Conservation (phyloP, 306 rosid species). For the Mimosa bimucronata region DNA sequence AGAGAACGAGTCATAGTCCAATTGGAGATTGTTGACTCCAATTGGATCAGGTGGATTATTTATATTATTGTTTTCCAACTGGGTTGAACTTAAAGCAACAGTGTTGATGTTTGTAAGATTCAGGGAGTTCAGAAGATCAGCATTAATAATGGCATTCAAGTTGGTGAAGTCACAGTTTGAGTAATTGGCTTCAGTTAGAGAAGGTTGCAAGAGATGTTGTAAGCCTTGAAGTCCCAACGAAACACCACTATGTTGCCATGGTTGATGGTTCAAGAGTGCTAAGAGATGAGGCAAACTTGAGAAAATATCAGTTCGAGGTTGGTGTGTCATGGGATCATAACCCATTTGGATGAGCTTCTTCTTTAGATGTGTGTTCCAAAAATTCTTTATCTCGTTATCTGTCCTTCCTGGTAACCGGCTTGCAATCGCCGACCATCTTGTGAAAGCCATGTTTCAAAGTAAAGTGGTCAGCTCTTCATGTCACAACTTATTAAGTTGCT, state of each 20-base stretch:
- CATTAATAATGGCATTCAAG: slow-evolving; percentile 38
- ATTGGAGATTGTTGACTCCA: slow-evolving; percentile 29
- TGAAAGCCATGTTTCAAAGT: background rate
- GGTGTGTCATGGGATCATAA: slow-evolving; percentile 47
- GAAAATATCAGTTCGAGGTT: slow-evolving; percentile 60
- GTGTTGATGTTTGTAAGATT: slow-evolving; percentile 34
- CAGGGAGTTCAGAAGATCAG: slow-evolving; percentile 42
- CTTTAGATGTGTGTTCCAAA: slow-evolving; percentile 46
- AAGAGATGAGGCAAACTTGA: slow-evolving; percentile 69
- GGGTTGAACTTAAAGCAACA: slow-evolving; percentile 7
- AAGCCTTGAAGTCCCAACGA: slow-evolving; percentile 55
- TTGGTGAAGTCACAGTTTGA: slow-evolving; percentile 31
- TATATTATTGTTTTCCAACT: slow-evolving; percentile 38
- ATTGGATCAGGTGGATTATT: slow-evolving; percentile 23
- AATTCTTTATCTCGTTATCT: slow-evolving; percentile 46
- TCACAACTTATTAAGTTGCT: background rate
- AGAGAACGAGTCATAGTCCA: slow-evolving; percentile 51
- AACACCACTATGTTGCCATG: slow-evolving; percentile 56
- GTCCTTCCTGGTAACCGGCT: slow-evolving; percentile 40
- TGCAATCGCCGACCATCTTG: slow-evolving; percentile 48
- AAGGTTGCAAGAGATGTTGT: slow-evolving; percentile 53
- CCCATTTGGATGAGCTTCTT: slow-evolving; percentile 50
- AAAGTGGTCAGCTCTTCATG: background rate
- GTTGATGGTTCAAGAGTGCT: slow-evolving; percentile 50
- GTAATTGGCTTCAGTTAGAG: slow-evolving; percentile 1